Conservation (phyloP, 2,329 filamentous ascomycete species). For the Claviceps fusiformis region DNA sequence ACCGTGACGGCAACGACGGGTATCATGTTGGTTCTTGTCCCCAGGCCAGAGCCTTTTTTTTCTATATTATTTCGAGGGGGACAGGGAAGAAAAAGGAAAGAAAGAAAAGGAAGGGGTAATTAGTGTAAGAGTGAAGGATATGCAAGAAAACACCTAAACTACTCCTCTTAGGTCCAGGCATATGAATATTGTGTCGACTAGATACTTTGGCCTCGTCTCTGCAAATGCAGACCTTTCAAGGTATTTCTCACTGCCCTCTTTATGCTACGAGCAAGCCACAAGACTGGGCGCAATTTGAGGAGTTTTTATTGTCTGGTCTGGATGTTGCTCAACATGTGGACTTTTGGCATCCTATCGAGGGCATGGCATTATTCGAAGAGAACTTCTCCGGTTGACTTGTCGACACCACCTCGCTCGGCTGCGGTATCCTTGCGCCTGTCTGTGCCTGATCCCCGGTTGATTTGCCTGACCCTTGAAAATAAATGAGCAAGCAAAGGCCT, state of each 20-base stretch:
- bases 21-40: background rate
- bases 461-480: too few species aligned
- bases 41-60: background rate
- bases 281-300: background rate
- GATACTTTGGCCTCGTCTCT: background rate
- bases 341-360: background rate
- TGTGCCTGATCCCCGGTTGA: too few species aligned
- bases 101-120: too few species aligned
- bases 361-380: background rate
- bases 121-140: too few species aligned
- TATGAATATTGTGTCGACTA: background rate
- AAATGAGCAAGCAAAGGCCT: background rate
- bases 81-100: too few species aligned
- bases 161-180: background rate
- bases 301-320: background rate
- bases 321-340: too few species aligned
- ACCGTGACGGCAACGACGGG: background rate
- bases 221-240: background rate
- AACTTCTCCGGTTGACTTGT: background rate
- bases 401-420: background rate
- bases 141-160: background rate
- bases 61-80: too few species aligned
- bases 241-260: background rate
- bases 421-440: background rate
- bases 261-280: background rate